Evolutionary conservation across 306 rosid species (phyloP).

Genomic region (Urtica urens): DNA sequence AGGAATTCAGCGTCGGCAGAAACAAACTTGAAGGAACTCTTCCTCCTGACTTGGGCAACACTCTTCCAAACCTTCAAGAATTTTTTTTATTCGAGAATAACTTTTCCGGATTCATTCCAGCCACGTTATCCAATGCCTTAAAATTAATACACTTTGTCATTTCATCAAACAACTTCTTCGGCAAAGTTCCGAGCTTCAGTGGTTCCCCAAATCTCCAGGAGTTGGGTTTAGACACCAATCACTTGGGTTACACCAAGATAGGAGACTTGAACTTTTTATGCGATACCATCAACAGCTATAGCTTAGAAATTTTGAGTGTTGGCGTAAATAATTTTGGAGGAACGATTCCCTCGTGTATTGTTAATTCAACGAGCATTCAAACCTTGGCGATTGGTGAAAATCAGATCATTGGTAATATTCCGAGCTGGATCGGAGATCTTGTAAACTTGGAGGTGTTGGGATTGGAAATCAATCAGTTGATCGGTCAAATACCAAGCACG

Average conservation of each 20-base stretch:
- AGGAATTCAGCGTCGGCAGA: background rate
- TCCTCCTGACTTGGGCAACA: constrained; percentile 15
- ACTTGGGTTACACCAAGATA: constrained; percentile 12
- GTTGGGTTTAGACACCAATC: background rate
- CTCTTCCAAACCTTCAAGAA: background rate
- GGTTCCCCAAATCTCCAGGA: background rate
- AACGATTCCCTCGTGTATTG: background rate
- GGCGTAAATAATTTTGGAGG: constrained; percentile 9
- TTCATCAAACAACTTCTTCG: background rate
- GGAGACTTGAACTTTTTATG: constrained; percentile 16
- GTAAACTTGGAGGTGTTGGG: constrained; percentile 1
- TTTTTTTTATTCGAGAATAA: background rate
- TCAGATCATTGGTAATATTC: constrained; percentile 7
- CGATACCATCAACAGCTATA: background rate
- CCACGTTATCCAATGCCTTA: constrained; percentile 11
- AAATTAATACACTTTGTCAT: background rate
- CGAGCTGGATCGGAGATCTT: background rate
- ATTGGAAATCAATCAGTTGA: constrained; percentile 10
- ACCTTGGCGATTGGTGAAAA: background rate
- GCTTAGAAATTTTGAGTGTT: background rate
- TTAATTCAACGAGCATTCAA: constrained; percentile 1
- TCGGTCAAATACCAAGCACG: constrained; percentile 16
- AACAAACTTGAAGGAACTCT: constrained; percentile 26
- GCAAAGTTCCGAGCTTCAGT: constrained; percentile 18
- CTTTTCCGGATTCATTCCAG: constrained; percentile 19